A percentile compares a stretch with the other conserved stretches of the same genome.
Conservation (phyloP, 495 filamentous ascomycete genomes). For the Amphirosellinia nigrospora region DNA sequence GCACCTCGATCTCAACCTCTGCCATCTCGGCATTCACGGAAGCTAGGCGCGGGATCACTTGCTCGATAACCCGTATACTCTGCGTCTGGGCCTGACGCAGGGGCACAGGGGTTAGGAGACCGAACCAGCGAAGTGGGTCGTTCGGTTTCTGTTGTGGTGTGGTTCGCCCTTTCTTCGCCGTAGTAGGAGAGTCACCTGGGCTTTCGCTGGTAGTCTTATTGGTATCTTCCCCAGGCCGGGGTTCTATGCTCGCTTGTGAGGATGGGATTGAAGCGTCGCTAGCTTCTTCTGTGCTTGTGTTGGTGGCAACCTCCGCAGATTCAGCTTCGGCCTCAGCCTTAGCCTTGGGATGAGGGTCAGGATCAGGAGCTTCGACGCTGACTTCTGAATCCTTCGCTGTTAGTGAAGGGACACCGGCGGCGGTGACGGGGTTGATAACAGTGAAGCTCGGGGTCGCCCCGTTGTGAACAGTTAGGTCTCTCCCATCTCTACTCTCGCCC, state of each 20-base stretch:
- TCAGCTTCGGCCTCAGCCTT: conserved; percentile 23
- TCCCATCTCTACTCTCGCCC: conserved; percentile 1
- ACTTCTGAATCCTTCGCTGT: conserved; percentile 9
- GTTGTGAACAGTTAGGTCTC: not conserved
- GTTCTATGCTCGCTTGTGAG: not conserved
- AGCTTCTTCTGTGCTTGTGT: not conserved
- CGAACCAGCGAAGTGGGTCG: conserved; percentile 74
- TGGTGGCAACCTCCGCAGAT: conserved; percentile 23
- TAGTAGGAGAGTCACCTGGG: not conserved
- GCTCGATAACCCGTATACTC: conserved; percentile 50
- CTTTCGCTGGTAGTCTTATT: not conserved
- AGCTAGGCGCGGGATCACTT: conserved; percentile 52
- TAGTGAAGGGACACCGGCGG: not conserved
- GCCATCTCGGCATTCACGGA: conserved; percentile 55
- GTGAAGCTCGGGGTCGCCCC: conserved; percentile 18
- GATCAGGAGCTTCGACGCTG: not conserved
- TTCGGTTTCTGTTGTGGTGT: conserved; percentile 21
- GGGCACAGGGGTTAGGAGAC: conserved; percentile 65
- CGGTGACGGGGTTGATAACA: conserved; percentile 7
- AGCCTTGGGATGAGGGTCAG: not conserved
- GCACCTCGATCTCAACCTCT: conserved; percentile 55
- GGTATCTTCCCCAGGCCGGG: not conserved
- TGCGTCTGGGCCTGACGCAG: conserved; percentile 65
- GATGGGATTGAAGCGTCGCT: not conserved
- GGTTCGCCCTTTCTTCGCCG: conserved; percentile 12